A percentile compares a stretch with the other conserved stretches of the same genome.
These are phyloP conservation scores for Chytridium lagenaria DNA, from an alignment of 371 early-diverging fungal genomes.

Conservation along the genomic window DNA sequence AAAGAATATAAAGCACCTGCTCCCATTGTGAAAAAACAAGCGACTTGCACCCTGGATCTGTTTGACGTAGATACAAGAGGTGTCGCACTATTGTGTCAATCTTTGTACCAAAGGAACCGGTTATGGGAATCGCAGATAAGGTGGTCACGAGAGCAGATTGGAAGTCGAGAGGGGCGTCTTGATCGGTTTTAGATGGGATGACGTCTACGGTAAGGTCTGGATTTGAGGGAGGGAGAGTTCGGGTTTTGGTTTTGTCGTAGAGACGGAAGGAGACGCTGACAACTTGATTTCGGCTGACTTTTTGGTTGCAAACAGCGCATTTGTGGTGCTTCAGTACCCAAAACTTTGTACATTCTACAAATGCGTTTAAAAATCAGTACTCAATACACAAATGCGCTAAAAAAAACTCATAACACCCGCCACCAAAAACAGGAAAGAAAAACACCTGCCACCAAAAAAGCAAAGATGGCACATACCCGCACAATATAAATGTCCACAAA, in stretches of 20 bases:
- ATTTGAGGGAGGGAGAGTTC: neutral
- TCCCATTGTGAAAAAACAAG: constrained; percentile 77
- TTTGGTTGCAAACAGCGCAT: constrained; percentile 55
- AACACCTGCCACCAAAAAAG: neutral
- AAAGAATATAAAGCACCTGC: constrained; percentile 62
- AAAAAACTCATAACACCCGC: neutral
- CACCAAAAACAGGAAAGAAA: neutral
- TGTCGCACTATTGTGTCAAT: constrained; percentile 70
- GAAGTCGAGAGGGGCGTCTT: constrained; percentile 1
- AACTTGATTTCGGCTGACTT: neutral
- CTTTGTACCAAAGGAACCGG: constrained; percentile 58
- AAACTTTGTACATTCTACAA: constrained; percentile 44
- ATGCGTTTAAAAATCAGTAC: neutral
- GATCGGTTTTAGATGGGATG: neutral
- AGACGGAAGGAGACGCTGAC: constrained; percentile 14
- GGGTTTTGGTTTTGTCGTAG: neutral
- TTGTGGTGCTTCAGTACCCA: constrained; percentile 55
- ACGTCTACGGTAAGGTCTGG: neutral
- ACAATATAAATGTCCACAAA: constrained; percentile 66
- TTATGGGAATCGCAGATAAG: constrained; percentile 30
- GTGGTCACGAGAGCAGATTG: constrained; percentile 7
- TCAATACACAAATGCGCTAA: neutral
- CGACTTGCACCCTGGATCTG: constrained; percentile 59
- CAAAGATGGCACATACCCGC: constrained; percentile 29
- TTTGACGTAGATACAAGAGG: constrained; percentile 55